A percentile compares a stretch with the other conserved stretches of the same genome.
phyloP scores from a whole-genome alignment of 768 basidiomycete genomes.

The Suillus weaverae region DNA sequence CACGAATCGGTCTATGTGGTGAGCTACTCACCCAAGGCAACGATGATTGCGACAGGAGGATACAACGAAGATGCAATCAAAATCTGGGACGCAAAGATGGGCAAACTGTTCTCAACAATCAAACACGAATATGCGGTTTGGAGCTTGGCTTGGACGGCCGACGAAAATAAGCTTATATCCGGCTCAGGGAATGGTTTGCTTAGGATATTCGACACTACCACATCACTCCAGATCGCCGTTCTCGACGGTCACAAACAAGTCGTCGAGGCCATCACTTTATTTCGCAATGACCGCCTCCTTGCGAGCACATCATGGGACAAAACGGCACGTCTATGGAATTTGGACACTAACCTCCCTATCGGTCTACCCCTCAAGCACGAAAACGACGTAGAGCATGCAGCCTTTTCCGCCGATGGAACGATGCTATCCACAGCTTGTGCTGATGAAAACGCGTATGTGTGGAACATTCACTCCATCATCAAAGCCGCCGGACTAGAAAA shows the following conservation, averaged over 20 bases:
- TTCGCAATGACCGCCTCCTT: neutral
- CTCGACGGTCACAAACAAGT: neutral
- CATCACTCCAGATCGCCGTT: neutral
- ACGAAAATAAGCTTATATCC: neutral
- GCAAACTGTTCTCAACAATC: neutral
- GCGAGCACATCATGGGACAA: constrained; percentile 1
- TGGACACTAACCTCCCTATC: constrained; percentile 1
- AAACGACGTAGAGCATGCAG: neutral
- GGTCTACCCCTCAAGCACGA: neutral
- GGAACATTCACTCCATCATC: neutral
- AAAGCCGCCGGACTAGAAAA: neutral
- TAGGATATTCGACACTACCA: neutral
- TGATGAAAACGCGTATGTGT: neutral
- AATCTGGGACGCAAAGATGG: neutral
- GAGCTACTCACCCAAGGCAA: constrained; percentile 1
- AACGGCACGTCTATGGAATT: constrained; percentile 14
- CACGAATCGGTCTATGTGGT: neutral
- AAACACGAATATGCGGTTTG: neutral
- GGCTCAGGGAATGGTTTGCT: neutral
- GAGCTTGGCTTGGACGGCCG: neutral
- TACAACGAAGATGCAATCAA: neutral
- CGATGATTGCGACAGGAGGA: neutral
- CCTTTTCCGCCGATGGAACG: constrained; percentile 8
- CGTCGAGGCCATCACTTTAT: neutral
- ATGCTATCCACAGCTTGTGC: neutral